Evolutionary conservation across 305 asterid genomes (phyloP).

Genomic region (Ilex paraguariensis): DNA sequence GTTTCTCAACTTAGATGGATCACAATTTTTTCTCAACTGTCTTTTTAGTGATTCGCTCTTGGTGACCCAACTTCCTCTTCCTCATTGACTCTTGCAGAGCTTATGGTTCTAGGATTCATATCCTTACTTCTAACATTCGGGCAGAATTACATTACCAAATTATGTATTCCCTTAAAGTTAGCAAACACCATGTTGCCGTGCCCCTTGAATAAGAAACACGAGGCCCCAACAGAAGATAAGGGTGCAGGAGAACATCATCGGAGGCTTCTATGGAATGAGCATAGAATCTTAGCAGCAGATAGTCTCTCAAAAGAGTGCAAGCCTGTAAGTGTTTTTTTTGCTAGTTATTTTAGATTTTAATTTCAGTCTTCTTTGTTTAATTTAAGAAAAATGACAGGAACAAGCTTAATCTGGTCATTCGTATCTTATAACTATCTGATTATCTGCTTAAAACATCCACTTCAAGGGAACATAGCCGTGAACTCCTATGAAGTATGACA

Average conservation of each 20-base stretch:
- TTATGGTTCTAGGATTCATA: constrained; percentile 79
- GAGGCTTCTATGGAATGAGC: constrained; percentile 62
- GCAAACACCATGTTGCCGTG: constrained; percentile 75
- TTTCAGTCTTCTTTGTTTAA: neutral
- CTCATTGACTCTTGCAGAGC: constrained; percentile 36
- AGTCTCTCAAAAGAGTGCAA: constrained; percentile 37
- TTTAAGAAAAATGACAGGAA: neutral
- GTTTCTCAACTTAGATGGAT: neutral
- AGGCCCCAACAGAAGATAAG: neutral
- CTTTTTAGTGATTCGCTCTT: neutral
- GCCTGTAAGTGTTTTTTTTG: constrained; percentile 21
- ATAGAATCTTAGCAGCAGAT: constrained; percentile 48
- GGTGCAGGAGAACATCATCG: constrained; percentile 36
- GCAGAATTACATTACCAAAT: constrained; percentile 46
- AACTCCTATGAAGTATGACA: too few species aligned
- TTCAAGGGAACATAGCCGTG: too few species aligned
- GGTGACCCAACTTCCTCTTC: neutral
- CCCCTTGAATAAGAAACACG: constrained; percentile 9
- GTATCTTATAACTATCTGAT: too few species aligned
- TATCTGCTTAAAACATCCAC: too few species aligned
- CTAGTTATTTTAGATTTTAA: too few species aligned
- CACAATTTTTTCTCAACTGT: neutral
- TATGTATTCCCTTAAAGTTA: constrained; percentile 43
- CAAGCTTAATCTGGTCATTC: too few species aligned
- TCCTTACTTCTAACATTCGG: constrained; percentile 57